Evolutionary conservation across 1,139 yeast genomes (phyloP), one percentile per base, ranked within the genome.

Genomic region (Yamadazyma songkhlaensis): DNA sequence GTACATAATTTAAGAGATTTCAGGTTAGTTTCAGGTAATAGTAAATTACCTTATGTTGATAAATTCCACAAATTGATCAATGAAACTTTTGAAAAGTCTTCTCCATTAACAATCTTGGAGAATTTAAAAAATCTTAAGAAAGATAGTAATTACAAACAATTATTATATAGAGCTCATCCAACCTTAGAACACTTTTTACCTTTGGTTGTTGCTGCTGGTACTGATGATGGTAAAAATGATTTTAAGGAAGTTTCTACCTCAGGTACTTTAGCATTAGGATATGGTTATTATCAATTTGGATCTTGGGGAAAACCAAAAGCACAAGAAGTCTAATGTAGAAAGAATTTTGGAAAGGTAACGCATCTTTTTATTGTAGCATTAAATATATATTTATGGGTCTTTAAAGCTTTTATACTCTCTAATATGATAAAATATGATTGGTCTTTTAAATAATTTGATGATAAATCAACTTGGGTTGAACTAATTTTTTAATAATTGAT

Each of bases 111-210:
- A 41, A 53, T 42, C 43, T 67, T 41, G 50, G 56, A 26, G 47
- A 55, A 35, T 54, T 77, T 35, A 50, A 64, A 32, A 48, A 57
- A 29, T 42, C 75, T 36, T 54, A 70, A 40, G 36, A 50, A 13
- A 51, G 57, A 13, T 50, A 34, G 41, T 14, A 47, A 47, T 37
- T 41, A 63, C 41, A 48, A 45, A 3, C 49, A 54, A 10, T 57
- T 82, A 22, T 63, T 80, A 35, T 55, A 57, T 32, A 52, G 57
- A 25, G 83, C 92, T 0, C 94, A 85, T 57, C 94, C 94, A 6
- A 77, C 88, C 0, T 62, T 79, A 34, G 94, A 85, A 45, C 95
- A 85, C 56, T 76, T 84, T 42, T 59, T 79, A 47, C 94, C 95
- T 0, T 51, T 82, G 3, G 77, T 80, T 24, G 86, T 80, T 31